Evolutionary conservation across 768 basidiomycete species (phyloP).

Genomic region (Lentinula aciculospora): DNA sequence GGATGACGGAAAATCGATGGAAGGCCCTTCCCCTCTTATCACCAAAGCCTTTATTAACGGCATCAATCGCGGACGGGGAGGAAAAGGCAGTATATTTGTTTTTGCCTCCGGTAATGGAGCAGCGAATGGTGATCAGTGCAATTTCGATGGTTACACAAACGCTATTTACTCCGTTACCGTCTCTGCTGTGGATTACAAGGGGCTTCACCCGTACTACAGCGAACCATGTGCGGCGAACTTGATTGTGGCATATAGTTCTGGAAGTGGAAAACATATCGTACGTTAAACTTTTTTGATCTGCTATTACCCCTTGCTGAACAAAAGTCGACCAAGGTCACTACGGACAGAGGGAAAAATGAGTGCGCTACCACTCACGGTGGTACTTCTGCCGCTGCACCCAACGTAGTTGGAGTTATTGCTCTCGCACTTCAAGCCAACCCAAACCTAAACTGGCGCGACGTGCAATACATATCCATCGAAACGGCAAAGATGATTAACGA

Average conservation of each 20-base stretch:
- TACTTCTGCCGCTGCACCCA: conserved; percentile 96
- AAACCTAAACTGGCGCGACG: conserved; percentile 93
- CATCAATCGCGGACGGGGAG: conserved; percentile 80
- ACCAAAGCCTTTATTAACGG: conserved; percentile 93
- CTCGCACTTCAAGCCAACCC: conserved; percentile 88
- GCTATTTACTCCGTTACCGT: conserved; percentile 96
- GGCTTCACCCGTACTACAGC: conserved; percentile 93
- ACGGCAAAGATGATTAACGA: conserved; percentile 76
- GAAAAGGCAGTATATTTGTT: conserved; percentile 91
- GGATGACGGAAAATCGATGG: conserved; percentile 93
- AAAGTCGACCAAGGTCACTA: conserved; percentile 66
- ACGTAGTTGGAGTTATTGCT: conserved; percentile 91
- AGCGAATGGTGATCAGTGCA: conserved; percentile 89
- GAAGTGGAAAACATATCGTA: conserved; percentile 90
- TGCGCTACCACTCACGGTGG: conserved; percentile 88
- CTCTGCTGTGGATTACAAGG: conserved; percentile 90
- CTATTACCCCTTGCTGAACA: conserved; percentile 10
- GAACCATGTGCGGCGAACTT: conserved; percentile 98
- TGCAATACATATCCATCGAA: conserved; percentile 84
- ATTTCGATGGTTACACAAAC: conserved; percentile 99
- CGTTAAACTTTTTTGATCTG: conserved; percentile 23
- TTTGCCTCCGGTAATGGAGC: conserved; percentile 98
- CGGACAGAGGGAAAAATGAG: conserved; percentile 80
- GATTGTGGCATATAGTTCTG: conserved; percentile 94
- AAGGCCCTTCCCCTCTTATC: conserved; percentile 87